These are phyloP conservation scores for Alternaria sp. DNA, from an alignment of 2,329 filamentous ascomycete genomes.

Conservation along the genomic window DNA sequence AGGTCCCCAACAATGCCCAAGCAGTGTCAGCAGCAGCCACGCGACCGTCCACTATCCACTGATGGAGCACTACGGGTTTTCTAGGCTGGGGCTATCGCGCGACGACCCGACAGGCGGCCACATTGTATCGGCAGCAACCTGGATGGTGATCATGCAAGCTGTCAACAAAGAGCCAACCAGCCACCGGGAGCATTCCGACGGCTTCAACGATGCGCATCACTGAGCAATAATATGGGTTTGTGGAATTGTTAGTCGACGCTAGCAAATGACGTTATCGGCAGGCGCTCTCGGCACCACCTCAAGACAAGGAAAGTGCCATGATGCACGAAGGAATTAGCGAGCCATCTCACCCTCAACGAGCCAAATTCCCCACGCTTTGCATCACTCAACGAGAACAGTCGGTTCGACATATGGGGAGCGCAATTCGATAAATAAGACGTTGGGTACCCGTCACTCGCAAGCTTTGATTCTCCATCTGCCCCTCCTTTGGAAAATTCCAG, in stretches of 20 bases:
- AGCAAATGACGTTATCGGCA: conserved; percentile 33
- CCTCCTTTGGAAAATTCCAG: conserved; percentile 19
- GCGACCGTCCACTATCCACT: neutral
- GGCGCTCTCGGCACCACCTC: conserved; percentile 17
- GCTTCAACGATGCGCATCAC: conserved; percentile 14
- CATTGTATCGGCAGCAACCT: conserved; percentile 15
- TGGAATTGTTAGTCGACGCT: conserved; percentile 18
- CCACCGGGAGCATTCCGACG: conserved; percentile 2
- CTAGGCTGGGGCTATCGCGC: conserved; percentile 3
- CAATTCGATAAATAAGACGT: conserved; percentile 32
- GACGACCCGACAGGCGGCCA: conserved; percentile 10
- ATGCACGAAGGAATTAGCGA: conserved; percentile 24
- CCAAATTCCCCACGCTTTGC: conserved; percentile 30
- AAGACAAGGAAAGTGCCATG: conserved; percentile 19
- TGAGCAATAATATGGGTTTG: conserved; percentile 28
- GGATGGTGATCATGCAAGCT: conserved; percentile 11
- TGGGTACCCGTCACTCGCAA: conserved; percentile 18
- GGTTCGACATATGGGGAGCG: conserved; percentile 25
- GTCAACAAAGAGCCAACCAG: conserved; percentile 18
- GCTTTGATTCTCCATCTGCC: conserved; percentile 8
- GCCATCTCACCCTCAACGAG: conserved; percentile 19
- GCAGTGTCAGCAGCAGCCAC: neutral
- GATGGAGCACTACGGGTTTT: neutral
- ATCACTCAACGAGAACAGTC: conserved; percentile 23
- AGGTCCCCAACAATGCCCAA: conserved; percentile 1